Conservation (phyloP, 108 stramenopile species). For the Schizochytrium sp. region DNA sequence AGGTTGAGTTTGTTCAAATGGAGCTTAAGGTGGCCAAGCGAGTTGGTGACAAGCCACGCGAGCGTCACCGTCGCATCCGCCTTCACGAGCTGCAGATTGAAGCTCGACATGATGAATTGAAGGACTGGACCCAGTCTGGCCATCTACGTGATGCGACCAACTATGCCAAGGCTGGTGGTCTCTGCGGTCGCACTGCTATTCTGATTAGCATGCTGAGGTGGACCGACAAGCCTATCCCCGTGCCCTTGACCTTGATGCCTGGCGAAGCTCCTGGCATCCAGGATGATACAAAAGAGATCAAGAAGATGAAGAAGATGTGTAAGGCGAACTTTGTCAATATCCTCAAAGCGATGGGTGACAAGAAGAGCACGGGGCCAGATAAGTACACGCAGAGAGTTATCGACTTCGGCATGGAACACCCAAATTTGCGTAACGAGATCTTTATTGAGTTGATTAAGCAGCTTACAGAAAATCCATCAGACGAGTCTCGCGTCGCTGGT, state of each 20-base stretch:
- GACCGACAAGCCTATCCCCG: constrained; percentile 60
- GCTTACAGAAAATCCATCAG: constrained; percentile 71
- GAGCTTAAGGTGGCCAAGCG: constrained; percentile 56
- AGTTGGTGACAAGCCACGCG: constrained; percentile 49
- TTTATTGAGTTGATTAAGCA: constrained; percentile 79
- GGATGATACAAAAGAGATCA: constrained; percentile 45
- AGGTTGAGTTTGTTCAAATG: constrained; percentile 47
- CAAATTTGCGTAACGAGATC: constrained; percentile 69
- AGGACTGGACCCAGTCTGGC: constrained; percentile 23
- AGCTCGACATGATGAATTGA: background rate
- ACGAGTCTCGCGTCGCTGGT: constrained; percentile 66
- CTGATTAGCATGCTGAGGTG: background rate
- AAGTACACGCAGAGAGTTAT: constrained; percentile 45
- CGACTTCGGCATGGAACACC: background rate
- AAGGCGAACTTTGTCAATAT: constrained; percentile 32
- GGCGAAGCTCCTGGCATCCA: constrained; percentile 7
- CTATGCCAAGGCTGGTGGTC: constrained; percentile 22
- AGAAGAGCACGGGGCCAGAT: background rate
- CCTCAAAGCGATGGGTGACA: constrained; percentile 47
- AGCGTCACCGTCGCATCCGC: constrained; percentile 53
- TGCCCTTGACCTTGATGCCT: constrained; percentile 36
- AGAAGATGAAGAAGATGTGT: constrained; percentile 46
- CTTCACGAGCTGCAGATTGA: constrained; percentile 6
- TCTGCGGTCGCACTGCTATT: constrained; percentile 39
- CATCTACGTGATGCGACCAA: constrained; percentile 1